Percentiles rank a stretch among this genome's conserved stretches.
These are phyloP conservation scores for Coemansia sp. DNA, from an alignment of 192 early-diverging fungal species.

Conservation along the genomic window DNA sequence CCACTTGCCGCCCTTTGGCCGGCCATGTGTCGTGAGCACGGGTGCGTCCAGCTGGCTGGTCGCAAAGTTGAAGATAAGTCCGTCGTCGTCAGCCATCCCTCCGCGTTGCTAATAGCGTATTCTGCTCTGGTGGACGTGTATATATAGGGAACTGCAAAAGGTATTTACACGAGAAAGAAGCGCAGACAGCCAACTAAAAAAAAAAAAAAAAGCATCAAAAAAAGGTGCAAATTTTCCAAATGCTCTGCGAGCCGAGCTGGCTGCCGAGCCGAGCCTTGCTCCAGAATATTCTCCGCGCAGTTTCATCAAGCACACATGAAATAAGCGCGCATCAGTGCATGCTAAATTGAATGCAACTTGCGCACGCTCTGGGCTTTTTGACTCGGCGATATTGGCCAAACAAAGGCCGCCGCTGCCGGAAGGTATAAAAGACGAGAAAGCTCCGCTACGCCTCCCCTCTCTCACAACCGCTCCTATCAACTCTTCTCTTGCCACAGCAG, in stretches of 20 bases:
- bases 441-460: not conserved
- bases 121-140: not conserved
- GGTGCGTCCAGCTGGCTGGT: constrained; percentile 10
- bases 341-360: not conserved
- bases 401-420: not conserved
- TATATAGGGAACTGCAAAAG: too few species aligned
- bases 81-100: constrained; percentile 68
- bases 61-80: constrained; percentile 69
- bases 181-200: not conserved
- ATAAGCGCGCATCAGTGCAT: not conserved
- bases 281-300: not conserved
- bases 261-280: not conserved
- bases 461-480: not conserved
- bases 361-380: not conserved
- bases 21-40: constrained; percentile 18
- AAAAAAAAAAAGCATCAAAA: not conserved
- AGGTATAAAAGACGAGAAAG: not conserved
- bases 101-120: not conserved
- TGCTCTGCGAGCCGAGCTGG: not conserved
- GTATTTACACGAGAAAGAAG: too few species aligned
- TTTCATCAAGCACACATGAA: not conserved
- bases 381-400: constrained; percentile 6
- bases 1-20: constrained; percentile 50
- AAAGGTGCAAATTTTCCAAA: constrained; percentile 8
- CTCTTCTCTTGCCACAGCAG: not conserved